These are phyloP conservation scores for Podaxis carcinomalis DNA, from an alignment of 768 basidiomycete genomes.

Conservation along the genomic window DNA sequence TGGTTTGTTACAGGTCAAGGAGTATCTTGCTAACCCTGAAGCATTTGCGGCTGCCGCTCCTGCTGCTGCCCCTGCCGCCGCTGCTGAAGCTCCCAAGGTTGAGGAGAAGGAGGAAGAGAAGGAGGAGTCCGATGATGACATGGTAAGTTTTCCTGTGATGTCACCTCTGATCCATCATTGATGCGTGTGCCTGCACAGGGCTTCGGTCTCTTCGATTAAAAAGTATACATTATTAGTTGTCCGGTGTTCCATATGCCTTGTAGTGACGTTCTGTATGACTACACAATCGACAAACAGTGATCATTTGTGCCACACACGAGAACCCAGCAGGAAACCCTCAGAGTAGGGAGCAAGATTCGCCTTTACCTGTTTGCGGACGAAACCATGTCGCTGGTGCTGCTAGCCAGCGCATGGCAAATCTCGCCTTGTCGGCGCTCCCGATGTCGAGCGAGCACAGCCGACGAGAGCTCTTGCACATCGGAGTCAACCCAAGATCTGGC, in stretches of 20 bases:
- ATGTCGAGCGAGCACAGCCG: too few relatives aligned
- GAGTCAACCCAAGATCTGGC: too few relatives aligned
- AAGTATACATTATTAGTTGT: conserved; percentile 14
- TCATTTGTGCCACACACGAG: not conserved
- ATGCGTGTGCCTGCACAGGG: conserved; percentile 45
- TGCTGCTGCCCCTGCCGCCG: conserved; percentile 48
- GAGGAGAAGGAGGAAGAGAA: conserved; percentile 81
- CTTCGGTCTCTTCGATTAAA: conserved; percentile 91
- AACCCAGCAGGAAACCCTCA: not conserved
- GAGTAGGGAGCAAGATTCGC: too few relatives aligned
- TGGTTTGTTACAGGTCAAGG: conserved; percentile 67
- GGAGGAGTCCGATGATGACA: conserved; percentile 85
- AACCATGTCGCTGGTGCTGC: too few relatives aligned
- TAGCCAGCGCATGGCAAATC: too few relatives aligned
- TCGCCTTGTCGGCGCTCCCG: too few relatives aligned
- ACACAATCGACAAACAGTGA: not conserved
- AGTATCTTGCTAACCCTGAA: conserved; percentile 95
- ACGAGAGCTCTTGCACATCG: too few relatives aligned
- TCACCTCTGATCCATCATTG: not conserved
- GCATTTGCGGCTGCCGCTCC: conserved; percentile 89
- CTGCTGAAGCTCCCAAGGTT: conserved; percentile 53
- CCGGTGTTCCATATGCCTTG: conserved; percentile 12
- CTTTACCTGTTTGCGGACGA: too few relatives aligned
- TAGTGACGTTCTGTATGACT: conserved; percentile 2
- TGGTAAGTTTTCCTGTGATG: conserved; percentile 43